Conservation (phyloP, 148 eudicot species). For the Vaccinium myrtillus region DNA sequence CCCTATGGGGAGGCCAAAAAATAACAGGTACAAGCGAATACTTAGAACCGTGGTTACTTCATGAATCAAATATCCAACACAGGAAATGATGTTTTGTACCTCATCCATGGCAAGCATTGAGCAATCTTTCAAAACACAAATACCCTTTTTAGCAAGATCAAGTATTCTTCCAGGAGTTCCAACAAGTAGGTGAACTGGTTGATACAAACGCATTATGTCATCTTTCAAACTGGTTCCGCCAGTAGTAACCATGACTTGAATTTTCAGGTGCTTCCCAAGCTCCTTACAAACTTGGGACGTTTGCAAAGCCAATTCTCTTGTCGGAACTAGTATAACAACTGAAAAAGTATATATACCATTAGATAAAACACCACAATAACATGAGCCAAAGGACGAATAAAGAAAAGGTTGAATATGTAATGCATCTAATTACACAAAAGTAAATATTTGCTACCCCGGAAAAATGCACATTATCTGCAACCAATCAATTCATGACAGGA, state of each 20-base stretch:
- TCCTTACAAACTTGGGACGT: slow-evolving; percentile 95
- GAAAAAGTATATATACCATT: slow-evolving; percentile 20
- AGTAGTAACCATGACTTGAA: slow-evolving; percentile 89
- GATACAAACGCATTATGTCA: slow-evolving; percentile 89
- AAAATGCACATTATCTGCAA: slow-evolving; percentile 3
- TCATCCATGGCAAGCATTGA: slow-evolving; percentile 90
- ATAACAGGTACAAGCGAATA: neutral
- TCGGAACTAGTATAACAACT: slow-evolving; percentile 90
- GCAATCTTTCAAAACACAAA: slow-evolving; percentile 75
- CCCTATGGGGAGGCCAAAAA: neutral
- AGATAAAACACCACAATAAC: slow-evolving; percentile 3
- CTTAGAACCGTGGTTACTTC: neutral
- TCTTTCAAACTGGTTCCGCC: slow-evolving; percentile 92
- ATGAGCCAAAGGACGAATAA: slow-evolving; percentile 10
- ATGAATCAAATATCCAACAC: neutral
- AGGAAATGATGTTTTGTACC: slow-evolving; percentile 34
- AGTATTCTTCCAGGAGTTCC: slow-evolving; percentile 92
- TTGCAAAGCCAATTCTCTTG: slow-evolving; percentile 91
- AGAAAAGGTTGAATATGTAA: neutral
- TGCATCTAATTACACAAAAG: neutral
- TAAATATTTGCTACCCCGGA: neutral
- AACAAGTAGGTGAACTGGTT: slow-evolving; percentile 85
- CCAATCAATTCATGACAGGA: neutral
- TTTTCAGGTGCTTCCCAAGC: slow-evolving; percentile 76
- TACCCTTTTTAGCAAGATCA: slow-evolving; percentile 82